phyloP scores from a whole-genome alignment of 2,329 filamentous ascomycete species.

The Neophaeococcomyces aloes region DNA sequence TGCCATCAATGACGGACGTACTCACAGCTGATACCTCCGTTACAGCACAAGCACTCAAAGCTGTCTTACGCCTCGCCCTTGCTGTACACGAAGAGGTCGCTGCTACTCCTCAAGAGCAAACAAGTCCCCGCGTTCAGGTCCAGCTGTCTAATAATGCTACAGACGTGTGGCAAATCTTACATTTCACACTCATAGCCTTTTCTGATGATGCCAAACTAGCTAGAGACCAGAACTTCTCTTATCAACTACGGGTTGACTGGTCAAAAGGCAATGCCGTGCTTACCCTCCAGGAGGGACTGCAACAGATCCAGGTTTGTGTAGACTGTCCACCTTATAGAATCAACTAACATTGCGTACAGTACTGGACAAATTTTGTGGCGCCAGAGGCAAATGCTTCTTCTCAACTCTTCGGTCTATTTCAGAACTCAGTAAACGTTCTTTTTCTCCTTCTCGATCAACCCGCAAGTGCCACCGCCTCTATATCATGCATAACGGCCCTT shows the following conservation, averaged over 20 bases:
- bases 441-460: constrained; percentile 2
- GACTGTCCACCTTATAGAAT: neutral
- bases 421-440: neutral
- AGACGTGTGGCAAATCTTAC: constrained; percentile 16
- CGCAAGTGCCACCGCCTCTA: neutral
- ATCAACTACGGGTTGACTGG: neutral
- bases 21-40: constrained; percentile 15
- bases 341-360: neutral
- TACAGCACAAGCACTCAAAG: constrained; percentile 13
- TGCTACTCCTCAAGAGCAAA: neutral
- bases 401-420: neutral
- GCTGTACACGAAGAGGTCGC: constrained; percentile 29
- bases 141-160: constrained; percentile 12
- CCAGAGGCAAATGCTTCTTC: neutral
- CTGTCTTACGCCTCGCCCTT: constrained; percentile 20
- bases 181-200: constrained; percentile 6
- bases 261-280: neutral
- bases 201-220: neutral
- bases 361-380: constrained; percentile 2
- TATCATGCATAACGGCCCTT: constrained; percentile 7
- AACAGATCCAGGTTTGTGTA: constrained; percentile 1
- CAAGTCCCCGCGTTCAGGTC: constrained; percentile 6
- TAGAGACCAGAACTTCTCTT: too few relatives aligned
- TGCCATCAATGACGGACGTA: constrained; percentile 29
- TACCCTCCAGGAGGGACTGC: neutral